Evolutionary conservation across 495 filamentous ascomycete genomes (phyloP).

Genomic region (Hyphodiscus hymeniophilus): DNA sequence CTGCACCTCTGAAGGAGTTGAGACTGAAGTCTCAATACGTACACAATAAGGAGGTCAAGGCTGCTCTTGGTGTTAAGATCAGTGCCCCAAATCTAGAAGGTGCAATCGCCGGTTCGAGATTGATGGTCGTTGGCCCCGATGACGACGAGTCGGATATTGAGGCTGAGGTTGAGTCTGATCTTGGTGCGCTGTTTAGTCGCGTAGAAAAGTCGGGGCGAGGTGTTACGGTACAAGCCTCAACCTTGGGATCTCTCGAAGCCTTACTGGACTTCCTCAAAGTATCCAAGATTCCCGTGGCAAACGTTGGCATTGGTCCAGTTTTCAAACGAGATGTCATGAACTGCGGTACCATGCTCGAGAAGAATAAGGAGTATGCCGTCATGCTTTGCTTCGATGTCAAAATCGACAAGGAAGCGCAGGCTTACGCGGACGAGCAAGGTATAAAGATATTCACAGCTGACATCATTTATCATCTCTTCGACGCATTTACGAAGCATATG

Average conservation of each 20-base stretch:
- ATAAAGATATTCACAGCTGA: slow-evolving; percentile 99
- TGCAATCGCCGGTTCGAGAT: slow-evolving; percentile 91
- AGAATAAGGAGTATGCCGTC: slow-evolving; percentile 88
- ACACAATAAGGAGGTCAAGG: slow-evolving; percentile 99
- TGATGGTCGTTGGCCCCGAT: slow-evolving; percentile 87
- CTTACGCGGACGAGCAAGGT: slow-evolving; percentile 87
- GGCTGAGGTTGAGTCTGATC: slow-evolving; percentile 93
- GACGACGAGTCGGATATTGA: slow-evolving; percentile 96
- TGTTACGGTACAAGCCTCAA: slow-evolving; percentile 96
- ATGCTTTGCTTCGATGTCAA: slow-evolving; percentile 99
- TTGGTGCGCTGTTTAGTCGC: slow-evolving; percentile 81
- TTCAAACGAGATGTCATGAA: slow-evolving; percentile 99
- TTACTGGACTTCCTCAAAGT: slow-evolving; percentile 89
- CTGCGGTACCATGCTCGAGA: slow-evolving; percentile 93
- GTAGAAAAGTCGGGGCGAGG: slow-evolving; percentile 86
- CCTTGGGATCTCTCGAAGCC: slow-evolving; percentile 93
- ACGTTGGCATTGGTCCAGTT: slow-evolving; percentile 95
- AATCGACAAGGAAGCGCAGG: slow-evolving; percentile 91
- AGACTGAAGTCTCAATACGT: slow-evolving; percentile 90
- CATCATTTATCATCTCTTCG: slow-evolving; percentile 99
- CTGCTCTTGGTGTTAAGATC: slow-evolving; percentile 97
- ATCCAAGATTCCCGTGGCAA: slow-evolving; percentile 94
- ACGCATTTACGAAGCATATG: slow-evolving; percentile 93
- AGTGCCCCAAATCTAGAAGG: slow-evolving; percentile 92
- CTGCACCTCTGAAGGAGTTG: slow-evolving; percentile 88